Evolutionary conservation across 2,329 filamentous ascomycete species (phyloP), one percentile per base, ranked within the genome.

Genomic region (Calonectria hongkongensis): DNA sequence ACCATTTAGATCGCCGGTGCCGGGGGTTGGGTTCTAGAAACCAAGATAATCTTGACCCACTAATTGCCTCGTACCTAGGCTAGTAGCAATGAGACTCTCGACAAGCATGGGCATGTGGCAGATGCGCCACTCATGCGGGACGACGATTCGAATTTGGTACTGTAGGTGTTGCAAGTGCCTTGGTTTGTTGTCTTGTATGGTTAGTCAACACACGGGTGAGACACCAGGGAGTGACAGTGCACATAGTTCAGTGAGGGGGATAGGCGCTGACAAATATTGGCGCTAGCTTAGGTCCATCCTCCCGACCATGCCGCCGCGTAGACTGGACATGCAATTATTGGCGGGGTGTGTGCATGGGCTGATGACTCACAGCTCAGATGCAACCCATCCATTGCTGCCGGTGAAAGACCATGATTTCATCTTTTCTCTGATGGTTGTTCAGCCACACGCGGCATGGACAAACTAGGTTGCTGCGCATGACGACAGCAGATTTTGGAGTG

Each of bases 191-290:
- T 47, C 27, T 10, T 39, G 13, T 28, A 50, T 51, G 43, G 45
- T 36, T 66, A 63, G 58, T 45, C n/a, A n/a, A 41, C 25, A 25
- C 58, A 27, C 50, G 50, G 27, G 21, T 47, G 54, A 45, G 41
- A 63, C 58, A 63, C 39, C 25, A 18, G 39, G 41, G 39, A 43
- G 41, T 63, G 58, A 47, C 58, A 43, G 16, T 43, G 58, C 41
- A 25, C 10, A 63, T 33, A n/a, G 16, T 39, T 33, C 41, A 47
- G 28, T 47, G 41, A n/a, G 41, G 58, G 48, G 77, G 72, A 69
- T 70, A 56, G 50, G 67, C 56, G 72, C 71, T 80, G 76, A 79
- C 78, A 79, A 79, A 80, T 79, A 50, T 56, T 71, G 75, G 74
- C 51, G 66, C 72, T 77, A 73, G 73, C 70, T 45, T 56, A 72